Conservation (phyloP, 164 flowering plant genomes). For the Macadamia integrifolia region DNA sequence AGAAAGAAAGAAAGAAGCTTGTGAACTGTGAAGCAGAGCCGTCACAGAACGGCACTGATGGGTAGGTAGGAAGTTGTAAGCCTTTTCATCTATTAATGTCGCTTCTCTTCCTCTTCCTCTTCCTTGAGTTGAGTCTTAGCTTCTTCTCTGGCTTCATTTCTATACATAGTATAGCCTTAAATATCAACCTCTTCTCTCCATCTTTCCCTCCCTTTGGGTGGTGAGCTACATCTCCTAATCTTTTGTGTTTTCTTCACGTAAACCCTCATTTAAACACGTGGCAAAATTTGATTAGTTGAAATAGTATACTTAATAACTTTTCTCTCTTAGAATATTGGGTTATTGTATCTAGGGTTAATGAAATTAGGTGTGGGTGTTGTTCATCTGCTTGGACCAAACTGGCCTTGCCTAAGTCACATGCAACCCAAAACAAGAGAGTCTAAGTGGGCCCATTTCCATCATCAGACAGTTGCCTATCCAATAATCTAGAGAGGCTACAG, state of each 20-base stretch:
- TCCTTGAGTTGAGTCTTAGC: too few species aligned
- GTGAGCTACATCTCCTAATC: slow-evolving; percentile 24
- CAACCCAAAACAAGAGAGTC: too few species aligned
- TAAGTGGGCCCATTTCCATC: too few species aligned
- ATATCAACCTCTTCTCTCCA: too few species aligned
- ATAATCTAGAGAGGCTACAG: too few species aligned
- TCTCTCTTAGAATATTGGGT: neutral
- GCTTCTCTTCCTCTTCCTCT: too few species aligned
- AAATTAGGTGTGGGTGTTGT: slow-evolving; percentile 19
- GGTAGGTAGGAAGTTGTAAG: neutral
- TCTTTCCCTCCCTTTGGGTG: neutral
- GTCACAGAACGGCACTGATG: neutral
- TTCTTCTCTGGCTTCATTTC: too few species aligned
- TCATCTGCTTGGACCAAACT: slow-evolving; percentile 10
- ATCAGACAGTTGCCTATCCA: too few species aligned
- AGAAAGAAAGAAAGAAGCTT: neutral
- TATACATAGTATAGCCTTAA: too few species aligned
- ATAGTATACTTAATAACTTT: too few species aligned
- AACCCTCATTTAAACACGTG: slow-evolving; percentile 9
- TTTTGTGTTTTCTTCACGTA: slow-evolving; percentile 13
- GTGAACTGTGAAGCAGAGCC: neutral
- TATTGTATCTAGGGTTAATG: neutral
- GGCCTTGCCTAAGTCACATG: too few species aligned
- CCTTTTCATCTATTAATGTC: too few species aligned
- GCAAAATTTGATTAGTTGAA: neutral